These are phyloP conservation scores for Boletus rubescentipes DNA, from an alignment of 768 basidiomycete species.

Conservation along the genomic window DNA sequence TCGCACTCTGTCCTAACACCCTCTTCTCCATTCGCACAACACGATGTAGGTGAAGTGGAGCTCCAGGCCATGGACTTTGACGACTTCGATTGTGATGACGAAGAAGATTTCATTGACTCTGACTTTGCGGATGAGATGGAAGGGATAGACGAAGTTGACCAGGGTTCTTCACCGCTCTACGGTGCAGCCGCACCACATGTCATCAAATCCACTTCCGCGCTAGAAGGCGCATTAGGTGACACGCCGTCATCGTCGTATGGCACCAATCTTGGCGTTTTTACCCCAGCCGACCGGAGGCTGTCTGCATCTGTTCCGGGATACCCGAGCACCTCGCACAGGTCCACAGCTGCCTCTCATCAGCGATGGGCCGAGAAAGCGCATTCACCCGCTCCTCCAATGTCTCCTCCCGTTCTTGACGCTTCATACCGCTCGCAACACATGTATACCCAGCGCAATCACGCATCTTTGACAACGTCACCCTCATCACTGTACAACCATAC, in stretches of 20 bases:
- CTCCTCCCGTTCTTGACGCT: slow-evolving; percentile 3
- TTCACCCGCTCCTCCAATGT: slow-evolving; percentile 7
- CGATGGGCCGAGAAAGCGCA: slow-evolving; percentile 19
- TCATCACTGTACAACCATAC: slow-evolving; percentile 21
- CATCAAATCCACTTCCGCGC: slow-evolving; percentile 33
- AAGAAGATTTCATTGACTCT: slow-evolving; percentile 30
- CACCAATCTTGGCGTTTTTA: slow-evolving; percentile 1
- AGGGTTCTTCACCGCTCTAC: slow-evolving; percentile 18
- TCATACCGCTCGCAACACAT: slow-evolving; percentile 21
- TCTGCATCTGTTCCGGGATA: slow-evolving; percentile 35
- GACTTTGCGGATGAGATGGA: slow-evolving; percentile 36
- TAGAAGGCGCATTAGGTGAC: slow-evolving; percentile 33
- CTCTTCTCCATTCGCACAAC: slow-evolving; percentile 28
- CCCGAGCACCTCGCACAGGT: slow-evolving; percentile 24
- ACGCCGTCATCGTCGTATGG: slow-evolving; percentile 13
- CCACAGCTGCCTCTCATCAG: slow-evolving; percentile 7
- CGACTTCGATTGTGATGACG: slow-evolving; percentile 34
- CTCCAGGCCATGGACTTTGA: slow-evolving; percentile 29
- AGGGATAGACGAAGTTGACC: slow-evolving; percentile 20
- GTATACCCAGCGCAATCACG: slow-evolving; percentile 25
- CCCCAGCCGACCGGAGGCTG: slow-evolving; percentile 28
- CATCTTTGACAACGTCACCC: slow-evolving; percentile 16
- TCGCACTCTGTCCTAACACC: slow-evolving; percentile 34
- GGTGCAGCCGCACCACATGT: slow-evolving; percentile 21
- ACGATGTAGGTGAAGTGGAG: slow-evolving; percentile 8